Percentiles rank a stretch among this genome's conserved stretches.
Evolutionary conservation across 306 rosid genomes (phyloP).

Genomic region (Castanea sativa): DNA sequence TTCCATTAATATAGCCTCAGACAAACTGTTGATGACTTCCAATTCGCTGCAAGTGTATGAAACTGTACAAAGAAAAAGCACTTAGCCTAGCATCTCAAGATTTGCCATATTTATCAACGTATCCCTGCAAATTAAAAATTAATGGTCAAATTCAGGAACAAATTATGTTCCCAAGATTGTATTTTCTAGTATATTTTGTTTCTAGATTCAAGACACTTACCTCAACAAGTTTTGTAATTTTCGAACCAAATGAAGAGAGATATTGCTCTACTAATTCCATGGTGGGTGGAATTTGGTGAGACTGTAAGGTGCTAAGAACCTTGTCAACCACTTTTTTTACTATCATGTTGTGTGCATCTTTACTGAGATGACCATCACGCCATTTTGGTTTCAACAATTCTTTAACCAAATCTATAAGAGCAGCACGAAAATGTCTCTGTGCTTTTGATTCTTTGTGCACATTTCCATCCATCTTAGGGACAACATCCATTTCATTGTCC

Average conservation of each 20-base stretch:
- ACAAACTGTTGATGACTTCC: conserved; percentile 33
- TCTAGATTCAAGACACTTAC: conserved; percentile 44
- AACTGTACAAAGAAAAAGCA: conserved; percentile 53
- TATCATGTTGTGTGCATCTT: conserved; percentile 72
- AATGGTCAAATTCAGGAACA: conserved; percentile 37
- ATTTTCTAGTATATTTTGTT: conserved; percentile 22
- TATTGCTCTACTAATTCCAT: conserved; percentile 57
- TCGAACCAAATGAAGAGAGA: conserved; percentile 57
- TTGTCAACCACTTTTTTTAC: conserved; percentile 85
- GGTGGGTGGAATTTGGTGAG: conserved; percentile 69
- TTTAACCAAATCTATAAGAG: conserved; percentile 81
- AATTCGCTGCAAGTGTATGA: conserved; percentile 36
- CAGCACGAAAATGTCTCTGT: conserved; percentile 49
- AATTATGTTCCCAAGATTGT: conserved; percentile 11
- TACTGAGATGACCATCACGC: conserved; percentile 80
- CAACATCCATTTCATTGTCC: conserved; percentile 44
- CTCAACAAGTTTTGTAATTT: conserved; percentile 80
- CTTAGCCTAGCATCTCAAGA: conserved; percentile 49
- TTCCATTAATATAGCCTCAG: conserved; percentile 34
- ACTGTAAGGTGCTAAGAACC: conserved; percentile 69
- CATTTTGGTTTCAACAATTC: conserved; percentile 87
- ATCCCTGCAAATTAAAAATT: conserved; percentile 76
- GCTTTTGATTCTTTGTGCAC: conserved; percentile 56
- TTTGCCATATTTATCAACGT: conserved; percentile 81
- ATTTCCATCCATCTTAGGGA: conserved; percentile 38